These are phyloP conservation scores for Aspergillus phoenicis DNA, from an alignment of 2,329 filamentous ascomycete genomes.

Conservation along the genomic window DNA sequence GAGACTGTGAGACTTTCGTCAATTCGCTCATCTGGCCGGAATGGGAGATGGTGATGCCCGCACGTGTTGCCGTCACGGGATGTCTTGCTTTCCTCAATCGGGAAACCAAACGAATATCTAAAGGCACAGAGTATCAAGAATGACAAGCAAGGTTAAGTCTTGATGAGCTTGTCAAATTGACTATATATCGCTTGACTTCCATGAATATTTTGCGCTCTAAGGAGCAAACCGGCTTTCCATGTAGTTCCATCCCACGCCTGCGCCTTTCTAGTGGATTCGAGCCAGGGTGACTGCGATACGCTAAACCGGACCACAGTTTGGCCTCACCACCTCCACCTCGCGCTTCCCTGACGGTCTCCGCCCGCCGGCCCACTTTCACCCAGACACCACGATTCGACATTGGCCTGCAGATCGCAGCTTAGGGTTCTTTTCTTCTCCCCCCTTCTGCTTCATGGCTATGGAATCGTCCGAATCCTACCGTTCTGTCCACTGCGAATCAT, in stretches of 20 bases:
- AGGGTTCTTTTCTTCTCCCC: conserved; percentile 14
- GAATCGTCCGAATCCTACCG: conserved; percentile 3
- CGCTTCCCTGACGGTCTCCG: conserved; percentile 8
- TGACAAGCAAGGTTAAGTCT: neutral
- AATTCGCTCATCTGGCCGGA: neutral
- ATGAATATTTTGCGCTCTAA: no score
- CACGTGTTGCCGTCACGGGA: conserved; percentile 2
- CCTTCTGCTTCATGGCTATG: conserved; percentile 13
- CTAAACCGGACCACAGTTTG: no score
- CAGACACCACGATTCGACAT: conserved; percentile 11
- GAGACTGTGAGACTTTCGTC: neutral
- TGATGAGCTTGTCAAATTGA: no score
- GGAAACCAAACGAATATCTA: neutral
- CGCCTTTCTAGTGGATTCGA: neutral
- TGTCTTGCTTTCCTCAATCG: neutral
- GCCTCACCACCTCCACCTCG: neutral
- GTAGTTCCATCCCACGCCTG: neutral
- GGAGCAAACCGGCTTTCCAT: neutral
- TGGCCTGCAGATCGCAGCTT: conserved; percentile 11
- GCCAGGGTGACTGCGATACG: neutral
- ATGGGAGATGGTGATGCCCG: neutral
- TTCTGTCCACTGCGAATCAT: conserved; percentile 17
- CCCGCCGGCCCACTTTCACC: conserved; percentile 14
- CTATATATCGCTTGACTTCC: neutral
- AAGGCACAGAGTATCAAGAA: neutral